These are phyloP conservation scores for Nemania sp. DNA, from an alignment of 2,329 filamentous ascomycete genomes.

Conservation along the genomic window DNA sequence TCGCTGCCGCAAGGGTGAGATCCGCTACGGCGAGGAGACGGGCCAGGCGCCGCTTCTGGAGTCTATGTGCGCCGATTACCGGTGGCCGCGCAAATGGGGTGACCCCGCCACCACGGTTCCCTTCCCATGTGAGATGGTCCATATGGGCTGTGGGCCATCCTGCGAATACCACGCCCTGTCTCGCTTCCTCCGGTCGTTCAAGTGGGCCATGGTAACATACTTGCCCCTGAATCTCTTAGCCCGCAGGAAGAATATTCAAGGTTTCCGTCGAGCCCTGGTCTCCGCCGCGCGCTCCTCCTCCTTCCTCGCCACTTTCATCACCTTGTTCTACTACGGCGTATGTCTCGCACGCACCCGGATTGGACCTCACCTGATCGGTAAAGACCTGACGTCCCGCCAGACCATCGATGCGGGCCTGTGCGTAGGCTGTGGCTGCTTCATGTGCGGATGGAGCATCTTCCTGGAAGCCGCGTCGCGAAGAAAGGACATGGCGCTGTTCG, in stretches of 20 bases:
- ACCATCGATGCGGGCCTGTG: slow-evolving; percentile 67
- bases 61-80: slow-evolving; percentile 73
- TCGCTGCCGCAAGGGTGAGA: slow-evolving; percentile 63
- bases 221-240: slow-evolving; percentile 73
- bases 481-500: slow-evolving; percentile 79
- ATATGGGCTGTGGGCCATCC: slow-evolving; percentile 74
- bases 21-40: slow-evolving; percentile 75
- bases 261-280: slow-evolving; percentile 54
- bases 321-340: slow-evolving; percentile 82
- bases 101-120: slow-evolving; percentile 72
- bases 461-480: slow-evolving; percentile 68
- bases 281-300: slow-evolving; percentile 73
- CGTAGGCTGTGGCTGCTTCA: slow-evolving; percentile 70
- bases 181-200: slow-evolving; percentile 71
- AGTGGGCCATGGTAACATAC: slow-evolving; percentile 76
- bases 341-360: slow-evolving; percentile 76
- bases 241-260: slow-evolving; percentile 51
- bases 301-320: slow-evolving; percentile 78
- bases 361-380: slow-evolving; percentile 70
- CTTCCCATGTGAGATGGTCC: slow-evolving; percentile 82
- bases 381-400: slow-evolving; percentile 52
- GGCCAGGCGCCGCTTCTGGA: slow-evolving; percentile 70
- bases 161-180: slow-evolving; percentile 75
- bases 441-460: slow-evolving; percentile 83
- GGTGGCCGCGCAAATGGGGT: slow-evolving; percentile 70